Conservation (phyloP, 306 rosid genomes). For the Urtica urens region DNA sequence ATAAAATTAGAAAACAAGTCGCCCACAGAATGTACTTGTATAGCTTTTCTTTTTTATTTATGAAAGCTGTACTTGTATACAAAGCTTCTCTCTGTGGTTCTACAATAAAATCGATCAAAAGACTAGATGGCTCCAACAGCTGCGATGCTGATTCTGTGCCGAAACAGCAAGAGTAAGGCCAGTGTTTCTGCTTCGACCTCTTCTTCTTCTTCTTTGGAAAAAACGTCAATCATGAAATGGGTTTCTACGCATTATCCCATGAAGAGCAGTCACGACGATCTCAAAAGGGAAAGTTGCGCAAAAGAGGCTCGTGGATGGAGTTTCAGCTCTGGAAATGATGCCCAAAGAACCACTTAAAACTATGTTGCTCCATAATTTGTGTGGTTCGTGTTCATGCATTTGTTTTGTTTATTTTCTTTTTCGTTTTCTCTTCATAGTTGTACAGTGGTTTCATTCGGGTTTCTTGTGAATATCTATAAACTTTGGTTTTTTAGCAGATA, state of each 20-base stretch:
- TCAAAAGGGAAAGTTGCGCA: neutral
- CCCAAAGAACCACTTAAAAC: neutral
- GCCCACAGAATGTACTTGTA: conserved; percentile 16
- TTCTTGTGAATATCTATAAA: too few species aligned
- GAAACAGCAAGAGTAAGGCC: conserved; percentile 1
- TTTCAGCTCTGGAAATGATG: neutral
- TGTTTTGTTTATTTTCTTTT: neutral
- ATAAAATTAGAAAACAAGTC: too few species aligned
- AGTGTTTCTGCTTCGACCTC: conserved; percentile 1
- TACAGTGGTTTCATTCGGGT: too few species aligned
- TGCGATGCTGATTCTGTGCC: conserved; percentile 25
- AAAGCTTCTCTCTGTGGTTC: neutral
- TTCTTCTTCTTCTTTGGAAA: neutral
- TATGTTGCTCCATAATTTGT: neutral
- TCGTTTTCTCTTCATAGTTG: too few species aligned
- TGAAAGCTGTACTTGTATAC: neutral
- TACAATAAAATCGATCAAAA: neutral
- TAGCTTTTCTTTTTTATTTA: too few species aligned
- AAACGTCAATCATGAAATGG: conserved; percentile 2
- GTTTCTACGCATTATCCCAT: neutral
- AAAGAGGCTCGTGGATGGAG: neutral
- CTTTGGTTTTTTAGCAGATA: too few species aligned
- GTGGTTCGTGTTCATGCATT: neutral
- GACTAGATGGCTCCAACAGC: conserved; percentile 28
- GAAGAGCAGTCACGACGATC: neutral